Conservation (phyloP, 2,329 filamentous ascomycete species). For the Trichophyton simii region DNA sequence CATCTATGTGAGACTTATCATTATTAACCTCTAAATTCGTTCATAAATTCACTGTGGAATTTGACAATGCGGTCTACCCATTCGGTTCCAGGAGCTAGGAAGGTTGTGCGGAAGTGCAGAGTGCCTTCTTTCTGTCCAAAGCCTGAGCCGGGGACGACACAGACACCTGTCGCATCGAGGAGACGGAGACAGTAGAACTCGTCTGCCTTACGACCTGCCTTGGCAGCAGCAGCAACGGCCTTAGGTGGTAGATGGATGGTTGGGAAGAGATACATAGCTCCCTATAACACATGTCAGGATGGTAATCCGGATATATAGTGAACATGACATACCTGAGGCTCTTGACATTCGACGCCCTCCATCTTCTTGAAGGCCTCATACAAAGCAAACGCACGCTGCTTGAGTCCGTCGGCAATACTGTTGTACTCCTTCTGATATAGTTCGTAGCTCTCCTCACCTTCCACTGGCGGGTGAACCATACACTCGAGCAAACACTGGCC, state of each 20-base stretch:
- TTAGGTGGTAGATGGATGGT: slow-evolving; percentile 69
- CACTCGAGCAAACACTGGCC: slow-evolving; percentile 94
- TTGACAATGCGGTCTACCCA: slow-evolving; percentile 79
- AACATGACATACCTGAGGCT: slow-evolving; percentile 49
- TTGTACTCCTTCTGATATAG: slow-evolving; percentile 80
- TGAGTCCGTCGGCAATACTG: slow-evolving; percentile 64
- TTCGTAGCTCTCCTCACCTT: slow-evolving; percentile 70
- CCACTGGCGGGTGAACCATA: slow-evolving; percentile 88
- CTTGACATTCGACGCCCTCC: slow-evolving; percentile 87
- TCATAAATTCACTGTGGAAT: slow-evolving; percentile 87
- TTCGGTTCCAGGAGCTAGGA: slow-evolving; percentile 88
- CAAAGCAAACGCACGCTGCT: slow-evolving; percentile 67
- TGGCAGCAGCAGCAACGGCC: slow-evolving; percentile 61
- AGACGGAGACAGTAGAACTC: slow-evolving; percentile 90
- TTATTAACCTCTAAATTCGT: slow-evolving; percentile 48
- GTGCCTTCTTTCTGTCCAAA: slow-evolving; percentile 91
- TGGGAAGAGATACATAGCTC: slow-evolving; percentile 98
- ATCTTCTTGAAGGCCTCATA: slow-evolving; percentile 85
- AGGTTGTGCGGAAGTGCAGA: slow-evolving; percentile 90
- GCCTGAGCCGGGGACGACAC: slow-evolving; percentile 80
- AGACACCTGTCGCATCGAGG: slow-evolving; percentile 88
- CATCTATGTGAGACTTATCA: neutral
- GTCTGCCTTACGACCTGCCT: slow-evolving; percentile 64
- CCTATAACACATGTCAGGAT: slow-evolving; percentile 38
- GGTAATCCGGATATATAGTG: neutral